Evolutionary conservation across 2,329 filamentous ascomycete genomes (phyloP).

Genomic region (Sporothrix dimorphospora): DNA sequence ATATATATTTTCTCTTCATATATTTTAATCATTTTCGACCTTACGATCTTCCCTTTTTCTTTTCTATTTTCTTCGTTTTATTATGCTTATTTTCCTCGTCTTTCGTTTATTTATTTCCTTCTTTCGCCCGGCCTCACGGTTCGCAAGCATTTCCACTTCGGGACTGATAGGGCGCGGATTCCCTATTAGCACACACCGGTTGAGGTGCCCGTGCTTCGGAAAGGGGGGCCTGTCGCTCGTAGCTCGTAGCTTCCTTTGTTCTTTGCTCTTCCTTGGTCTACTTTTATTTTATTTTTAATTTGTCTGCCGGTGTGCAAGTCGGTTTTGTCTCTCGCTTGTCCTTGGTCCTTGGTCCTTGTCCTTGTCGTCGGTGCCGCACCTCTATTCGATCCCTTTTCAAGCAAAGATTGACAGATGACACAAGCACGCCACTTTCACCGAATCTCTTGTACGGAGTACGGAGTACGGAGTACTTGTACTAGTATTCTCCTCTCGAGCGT

Average conservation of each 20-base stretch:
- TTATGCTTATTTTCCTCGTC: not conserved
- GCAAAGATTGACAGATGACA: not conserved
- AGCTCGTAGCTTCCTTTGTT: not conserved
- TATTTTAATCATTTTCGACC: not conserved
- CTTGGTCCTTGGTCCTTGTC: not conserved
- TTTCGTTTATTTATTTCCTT: not conserved
- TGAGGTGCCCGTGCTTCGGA: conserved; percentile 9
- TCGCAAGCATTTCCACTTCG: conserved; percentile 9
- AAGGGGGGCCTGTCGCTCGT: not conserved
- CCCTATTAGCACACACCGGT: conserved; percentile 20
- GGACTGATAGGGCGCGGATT: not conserved
- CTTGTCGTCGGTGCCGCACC: not conserved
- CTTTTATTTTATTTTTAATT: not conserved
- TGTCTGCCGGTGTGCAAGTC: not conserved
- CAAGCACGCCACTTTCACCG: not conserved
- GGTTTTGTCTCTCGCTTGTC: not conserved
- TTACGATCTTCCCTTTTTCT: not conserved
- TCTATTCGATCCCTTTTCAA: not conserved
- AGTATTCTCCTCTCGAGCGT: not conserved
- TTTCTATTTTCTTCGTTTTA: not conserved
- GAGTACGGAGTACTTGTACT: too few species aligned
- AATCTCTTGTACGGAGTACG: too few species aligned
- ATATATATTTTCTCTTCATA: not conserved
- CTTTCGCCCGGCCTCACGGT: not conserved
- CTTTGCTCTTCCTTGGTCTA: not conserved